A percentile compares a stretch with the other conserved stretches of the same genome.
These are phyloP conservation scores for Ganoderma boninense DNA, from an alignment of 1,284 basidiomycete genomes.

Conservation along the genomic window DNA sequence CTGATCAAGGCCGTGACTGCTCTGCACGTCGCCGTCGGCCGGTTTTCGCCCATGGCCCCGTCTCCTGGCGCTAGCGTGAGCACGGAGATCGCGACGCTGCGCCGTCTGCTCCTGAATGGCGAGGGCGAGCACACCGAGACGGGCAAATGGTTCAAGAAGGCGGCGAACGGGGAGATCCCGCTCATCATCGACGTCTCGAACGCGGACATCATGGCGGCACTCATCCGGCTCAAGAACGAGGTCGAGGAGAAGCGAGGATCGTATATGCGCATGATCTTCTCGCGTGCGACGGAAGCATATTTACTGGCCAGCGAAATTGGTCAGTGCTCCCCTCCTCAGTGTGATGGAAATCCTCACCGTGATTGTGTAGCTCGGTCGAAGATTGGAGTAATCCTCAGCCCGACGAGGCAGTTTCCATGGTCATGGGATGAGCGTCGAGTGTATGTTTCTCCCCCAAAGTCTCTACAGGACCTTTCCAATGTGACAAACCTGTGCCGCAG, in stretches of 20 bases:
- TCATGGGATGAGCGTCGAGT: constrained; percentile 59
- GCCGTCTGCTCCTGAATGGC: constrained; percentile 56
- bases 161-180: constrained; percentile 55
- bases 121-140: constrained; percentile 49
- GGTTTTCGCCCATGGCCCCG: constrained; percentile 43
- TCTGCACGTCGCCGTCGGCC: constrained; percentile 72
- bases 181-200: constrained; percentile 56
- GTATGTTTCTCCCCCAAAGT: constrained; percentile 35
- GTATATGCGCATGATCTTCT: constrained; percentile 69
- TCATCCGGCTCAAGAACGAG: constrained; percentile 78
- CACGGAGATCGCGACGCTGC: constrained; percentile 62
- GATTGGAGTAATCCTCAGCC: constrained; percentile 62
- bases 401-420: constrained; percentile 57
- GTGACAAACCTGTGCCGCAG: constrained; percentile 34
- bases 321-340: constrained; percentile 20
- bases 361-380: constrained; percentile 48
- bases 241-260: constrained; percentile 68
- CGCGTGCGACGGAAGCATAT: constrained; percentile 80
- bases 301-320: constrained; percentile 77
- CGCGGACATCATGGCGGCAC: constrained; percentile 70
- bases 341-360: neutral
- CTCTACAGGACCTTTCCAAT: no score
- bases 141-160: constrained; percentile 61
- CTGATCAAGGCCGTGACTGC: constrained; percentile 75
- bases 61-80: constrained; percentile 52